A percentile compares a stretch with the other conserved stretches of the same genome.
These are phyloP conservation scores for Talaromyces islandicus DNA, from an alignment of 2,329 filamentous ascomycete genomes.

Conservation along the genomic window DNA sequence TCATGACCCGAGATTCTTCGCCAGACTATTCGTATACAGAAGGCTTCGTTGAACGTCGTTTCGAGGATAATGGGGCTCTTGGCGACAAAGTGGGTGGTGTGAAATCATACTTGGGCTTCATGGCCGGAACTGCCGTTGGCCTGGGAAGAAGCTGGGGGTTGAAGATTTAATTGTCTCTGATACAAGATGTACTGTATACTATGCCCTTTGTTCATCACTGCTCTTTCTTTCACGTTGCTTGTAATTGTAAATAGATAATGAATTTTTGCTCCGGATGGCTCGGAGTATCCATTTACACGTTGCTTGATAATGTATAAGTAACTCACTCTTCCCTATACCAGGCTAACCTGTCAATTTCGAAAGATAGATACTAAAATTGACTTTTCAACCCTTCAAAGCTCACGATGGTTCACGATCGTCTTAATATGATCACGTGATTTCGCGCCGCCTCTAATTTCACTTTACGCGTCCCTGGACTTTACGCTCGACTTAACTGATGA, in stretches of 20 bases:
- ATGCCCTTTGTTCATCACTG: not conserved
- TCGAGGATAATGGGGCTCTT: constrained; percentile 62
- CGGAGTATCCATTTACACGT: not conserved
- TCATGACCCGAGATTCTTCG: constrained; percentile 86
- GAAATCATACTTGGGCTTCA: constrained; percentile 76
- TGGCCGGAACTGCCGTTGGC: constrained; percentile 69
- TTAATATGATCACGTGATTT: constrained; percentile 18
- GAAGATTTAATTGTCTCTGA: constrained; percentile 54
- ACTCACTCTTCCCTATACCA: not conserved
- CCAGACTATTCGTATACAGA: constrained; percentile 69
- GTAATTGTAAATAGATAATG: not conserved
- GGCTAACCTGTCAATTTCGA: not conserved
- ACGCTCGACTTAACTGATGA: not conserved
- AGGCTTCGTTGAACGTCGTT: constrained; percentile 68
- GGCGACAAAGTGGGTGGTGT: constrained; percentile 59
- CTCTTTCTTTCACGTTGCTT: not conserved
- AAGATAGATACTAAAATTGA: not conserved
- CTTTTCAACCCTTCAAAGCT: not conserved
- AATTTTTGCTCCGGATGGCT: not conserved
- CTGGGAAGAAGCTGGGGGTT: constrained; percentile 82
- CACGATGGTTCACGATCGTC: not conserved
- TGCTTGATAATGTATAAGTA: not conserved
- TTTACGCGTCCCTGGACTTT: constrained; percentile 10
- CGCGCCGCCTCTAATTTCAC: constrained; percentile 12
- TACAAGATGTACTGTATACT: not conserved